phyloP scores from a whole-genome alignment of 768 basidiomycete species.

The Pleurotus giganteus region DNA sequence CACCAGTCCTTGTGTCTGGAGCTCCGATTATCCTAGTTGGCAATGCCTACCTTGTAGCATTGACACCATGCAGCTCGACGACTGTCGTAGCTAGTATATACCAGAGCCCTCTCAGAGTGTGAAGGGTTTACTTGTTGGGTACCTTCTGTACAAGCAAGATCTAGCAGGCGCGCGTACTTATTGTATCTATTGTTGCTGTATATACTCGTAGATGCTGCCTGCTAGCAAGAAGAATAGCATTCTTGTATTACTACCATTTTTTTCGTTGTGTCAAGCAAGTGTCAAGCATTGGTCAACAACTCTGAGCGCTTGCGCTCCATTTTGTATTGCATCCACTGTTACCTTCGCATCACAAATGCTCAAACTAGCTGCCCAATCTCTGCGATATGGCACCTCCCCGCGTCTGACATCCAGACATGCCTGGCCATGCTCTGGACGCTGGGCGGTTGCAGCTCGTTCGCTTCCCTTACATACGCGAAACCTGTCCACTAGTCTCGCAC shows the following conservation, averaged over 20 bases:
- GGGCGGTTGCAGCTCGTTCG: background rate
- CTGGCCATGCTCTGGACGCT: background rate
- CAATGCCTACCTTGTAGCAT: background rate
- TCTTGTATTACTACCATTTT: background rate
- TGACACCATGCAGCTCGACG: background rate
- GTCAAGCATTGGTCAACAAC: background rate
- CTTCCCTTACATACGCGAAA: background rate
- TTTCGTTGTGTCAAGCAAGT: background rate
- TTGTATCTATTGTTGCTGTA: slow-evolving; percentile 7
- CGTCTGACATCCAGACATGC: background rate
- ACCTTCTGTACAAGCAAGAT: background rate
- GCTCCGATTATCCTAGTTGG: background rate
- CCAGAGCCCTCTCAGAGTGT: background rate
- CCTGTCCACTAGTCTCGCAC: background rate
- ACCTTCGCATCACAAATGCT: background rate
- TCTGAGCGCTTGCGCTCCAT: background rate
- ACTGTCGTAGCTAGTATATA: background rate
- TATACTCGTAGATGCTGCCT: slow-evolving; percentile 6
- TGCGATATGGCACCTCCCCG: background rate
- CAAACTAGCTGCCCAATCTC: too few relatives aligned
- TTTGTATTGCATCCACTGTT: too few relatives aligned
- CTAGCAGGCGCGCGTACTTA: slow-evolving; percentile 8
- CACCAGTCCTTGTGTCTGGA: background rate
- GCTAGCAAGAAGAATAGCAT: background rate
- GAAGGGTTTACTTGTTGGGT: background rate